phyloP scores from a whole-genome alignment of 129 eudicot genomes.

The carrot (Daucus carota) region DH1_v3.0 NC_030389.2:33329001-33329500 shows the following conservation, averaged over 20 bases:
- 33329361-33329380: constrained; percentile 1
- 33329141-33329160: constrained; percentile 89
- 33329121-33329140: constrained; percentile 82
- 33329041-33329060: constrained; percentile 42
- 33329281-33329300: constrained; percentile 95
- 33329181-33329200: background rate
- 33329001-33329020: background rate
- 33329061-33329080: constrained; percentile 66
- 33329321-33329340: constrained; percentile 96
- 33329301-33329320: constrained; percentile 85
- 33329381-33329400: background rate
- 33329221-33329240: background rate
- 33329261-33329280: constrained; percentile 98
- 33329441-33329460: constrained; percentile 91
- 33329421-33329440: constrained; percentile 4
- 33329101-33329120: constrained; percentile 84
- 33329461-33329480: constrained; percentile 98
- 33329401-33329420: background rate
- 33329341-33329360: constrained; percentile 2
- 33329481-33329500: constrained; percentile 93
- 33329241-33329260: constrained; percentile 12
- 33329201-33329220: background rate
- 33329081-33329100: constrained; percentile 71
- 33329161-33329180: constrained; percentile 63
- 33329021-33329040: constrained; percentile 3